These are phyloP conservation scores for Pseudovirgaria hyperparasitica DNA, from an alignment of 2,329 filamentous ascomycete genomes.

Conservation along the genomic window DNA sequence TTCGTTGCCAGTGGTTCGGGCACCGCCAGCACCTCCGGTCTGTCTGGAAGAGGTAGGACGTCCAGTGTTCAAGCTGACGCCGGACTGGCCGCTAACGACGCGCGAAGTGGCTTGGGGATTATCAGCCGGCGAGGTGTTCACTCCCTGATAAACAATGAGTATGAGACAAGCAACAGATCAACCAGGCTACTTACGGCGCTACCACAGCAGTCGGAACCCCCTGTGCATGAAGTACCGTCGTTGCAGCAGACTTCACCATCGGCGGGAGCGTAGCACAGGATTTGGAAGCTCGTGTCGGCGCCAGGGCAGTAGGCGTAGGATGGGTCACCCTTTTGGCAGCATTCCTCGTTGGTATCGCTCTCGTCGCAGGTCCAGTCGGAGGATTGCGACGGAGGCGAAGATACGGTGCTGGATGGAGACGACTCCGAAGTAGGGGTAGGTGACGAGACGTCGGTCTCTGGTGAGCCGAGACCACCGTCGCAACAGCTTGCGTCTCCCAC, in stretches of 20 bases:
- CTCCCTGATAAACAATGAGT: too few relatives aligned
- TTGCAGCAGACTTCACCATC: slow-evolving; percentile 4
- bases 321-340: slow-evolving; percentile 3
- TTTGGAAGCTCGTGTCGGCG: too few relatives aligned
- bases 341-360: slow-evolving; percentile 3
- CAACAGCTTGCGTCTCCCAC: slow-evolving; percentile 1
- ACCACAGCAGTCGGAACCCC: slow-evolving; percentile 2
- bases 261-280: slow-evolving; percentile 4
- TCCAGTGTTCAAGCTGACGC: too few relatives aligned
- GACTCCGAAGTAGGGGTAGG: neutral
- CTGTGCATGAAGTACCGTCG: slow-evolving; percentile 1
- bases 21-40: too few relatives aligned
- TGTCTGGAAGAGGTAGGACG: too few relatives aligned
- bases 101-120: too few relatives aligned
- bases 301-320: too few relatives aligned
- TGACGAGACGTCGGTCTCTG: slow-evolving; percentile 1
- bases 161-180: too few relatives aligned
- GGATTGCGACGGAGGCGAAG: neutral
- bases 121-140: too few relatives aligned
- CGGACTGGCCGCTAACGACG: too few relatives aligned
- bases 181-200: too few relatives aligned
- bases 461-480: slow-evolving; percentile 1
- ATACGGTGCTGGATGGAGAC: neutral
- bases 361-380: slow-evolving; percentile 2
- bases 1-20: too few relatives aligned